Conservation (phyloP, 305 asterid genomes). For the Stenogyne calaminthoides region DNA sequence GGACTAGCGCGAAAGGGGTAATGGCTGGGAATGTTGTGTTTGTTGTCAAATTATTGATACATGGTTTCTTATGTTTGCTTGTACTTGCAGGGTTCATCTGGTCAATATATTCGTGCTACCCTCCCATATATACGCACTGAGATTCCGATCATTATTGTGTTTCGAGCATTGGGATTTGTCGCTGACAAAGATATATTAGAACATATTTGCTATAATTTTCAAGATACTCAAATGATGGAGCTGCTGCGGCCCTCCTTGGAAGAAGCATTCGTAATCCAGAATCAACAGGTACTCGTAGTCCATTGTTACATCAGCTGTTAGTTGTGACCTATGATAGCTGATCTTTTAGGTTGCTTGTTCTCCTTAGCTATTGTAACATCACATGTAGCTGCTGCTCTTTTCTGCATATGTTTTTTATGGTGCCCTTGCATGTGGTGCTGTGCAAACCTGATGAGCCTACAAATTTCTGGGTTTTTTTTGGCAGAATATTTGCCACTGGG, state of each 20-base stretch:
- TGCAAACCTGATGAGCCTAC: background rate
- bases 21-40: constrained; percentile 22
- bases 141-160: constrained; percentile 95
- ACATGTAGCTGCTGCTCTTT: background rate
- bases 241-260: constrained; percentile 94
- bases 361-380: background rate
- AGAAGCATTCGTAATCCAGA: constrained; percentile 97
- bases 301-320: constrained; percentile 12
- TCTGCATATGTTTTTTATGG: constrained; percentile 1
- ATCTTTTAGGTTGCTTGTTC: background rate
- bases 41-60: constrained; percentile 6
- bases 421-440: background rate
- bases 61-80: background rate
- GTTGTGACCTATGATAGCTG: background rate
- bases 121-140: constrained; percentile 96
- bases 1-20: constrained; percentile 99
- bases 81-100: constrained; percentile 89
- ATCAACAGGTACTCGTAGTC: constrained; percentile 66
- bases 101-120: constrained; percentile 96
- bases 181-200: constrained; percentile 97
- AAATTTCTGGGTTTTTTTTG: background rate
- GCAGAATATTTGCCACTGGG: background rate
- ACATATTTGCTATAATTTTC: constrained; percentile 93
- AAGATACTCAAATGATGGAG: constrained; percentile 97
- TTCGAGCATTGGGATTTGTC: constrained; percentile 92